Evolutionary conservation across 768 basidiomycete species (phyloP).

Genomic region (Lentinula guzmanii): DNA sequence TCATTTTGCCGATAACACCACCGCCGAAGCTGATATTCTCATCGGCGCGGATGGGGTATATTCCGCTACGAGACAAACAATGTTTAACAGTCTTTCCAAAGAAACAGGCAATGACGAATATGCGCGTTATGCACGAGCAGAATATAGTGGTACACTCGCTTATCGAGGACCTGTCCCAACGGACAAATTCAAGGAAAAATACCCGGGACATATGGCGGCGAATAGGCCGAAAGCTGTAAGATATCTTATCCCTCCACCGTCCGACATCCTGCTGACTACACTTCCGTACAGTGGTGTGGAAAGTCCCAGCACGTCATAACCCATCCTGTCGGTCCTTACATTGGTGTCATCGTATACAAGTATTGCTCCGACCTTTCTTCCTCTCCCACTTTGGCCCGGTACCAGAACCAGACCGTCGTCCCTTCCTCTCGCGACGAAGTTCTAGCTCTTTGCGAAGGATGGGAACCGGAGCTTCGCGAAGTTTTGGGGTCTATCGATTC

Average conservation of each 20-base stretch:
- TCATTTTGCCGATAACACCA: slow-evolving; percentile 19
- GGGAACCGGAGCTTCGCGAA: slow-evolving; percentile 16
- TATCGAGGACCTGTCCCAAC: slow-evolving; percentile 10
- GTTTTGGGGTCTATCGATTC: slow-evolving; percentile 9
- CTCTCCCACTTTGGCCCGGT: slow-evolving; percentile 9
- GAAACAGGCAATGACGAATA: neutral
- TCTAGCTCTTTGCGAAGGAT: slow-evolving; percentile 9
- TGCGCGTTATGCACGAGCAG: slow-evolving; percentile 10
- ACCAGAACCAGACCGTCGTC: slow-evolving; percentile 10
- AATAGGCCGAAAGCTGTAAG: slow-evolving; percentile 11
- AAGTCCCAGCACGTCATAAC: slow-evolving; percentile 19
- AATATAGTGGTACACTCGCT: slow-evolving; percentile 14
- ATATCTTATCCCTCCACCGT: neutral
- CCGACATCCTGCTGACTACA: too few relatives aligned
- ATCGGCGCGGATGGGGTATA: slow-evolving; percentile 38
- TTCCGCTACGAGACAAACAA: slow-evolving; percentile 15
- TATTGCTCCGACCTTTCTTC: slow-evolving; percentile 10
- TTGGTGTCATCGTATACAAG: slow-evolving; percentile 16
- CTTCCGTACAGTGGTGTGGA: slow-evolving; percentile 13
- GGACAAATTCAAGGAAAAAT: slow-evolving; percentile 6
- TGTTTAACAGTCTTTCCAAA: slow-evolving; percentile 12
- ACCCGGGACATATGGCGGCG: slow-evolving; percentile 13
- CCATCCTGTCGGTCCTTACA: slow-evolving; percentile 16
- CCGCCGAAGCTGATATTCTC: slow-evolving; percentile 26
- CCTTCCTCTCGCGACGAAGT: slow-evolving; percentile 14